Evolutionary conservation across 2,329 filamentous ascomycete species (phyloP), one percentile per base, ranked within the genome.

Genomic region (Fusarium stilboides): DNA sequence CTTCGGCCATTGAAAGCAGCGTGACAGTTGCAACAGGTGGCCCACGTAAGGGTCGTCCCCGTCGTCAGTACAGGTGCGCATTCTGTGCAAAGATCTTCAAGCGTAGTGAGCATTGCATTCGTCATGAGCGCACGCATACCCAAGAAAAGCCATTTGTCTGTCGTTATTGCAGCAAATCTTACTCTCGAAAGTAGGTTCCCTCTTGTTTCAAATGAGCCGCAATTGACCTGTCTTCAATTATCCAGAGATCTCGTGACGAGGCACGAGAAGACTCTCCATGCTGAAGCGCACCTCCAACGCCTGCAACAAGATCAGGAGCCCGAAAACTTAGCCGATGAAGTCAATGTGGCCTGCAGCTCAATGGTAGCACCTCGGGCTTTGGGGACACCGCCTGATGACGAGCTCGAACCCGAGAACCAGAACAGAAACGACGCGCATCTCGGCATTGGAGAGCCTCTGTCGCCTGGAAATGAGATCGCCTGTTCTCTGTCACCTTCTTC

Each of bases 71-170:
- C 49, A 61, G 36, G 7, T 68, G 65, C 52, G 44, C 22, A 4
- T 33, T 61, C n/a, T 68, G 65, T 31, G 34, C 33, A 26, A 69
- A 67, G 31, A 15, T 33, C 4, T 69, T 69, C 49, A 69, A 69
- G 49, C 66, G 66, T 17, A 69, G 66, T 36, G 66, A 69, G 34
- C 66, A 69, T 20, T 67, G 66, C 49, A 52, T 67, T 17, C 66
- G 66, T 37, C 66, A 69, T 57, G 66, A 66, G 47, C 66, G 62
- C 39, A 63, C 37, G 13, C 66, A 69, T 26, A 69, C 66, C 2
- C 51, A 54, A 13, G 66, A 69, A 8, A 69, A 69, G 55, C 66
- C 66, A 0, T 69, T 69, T 34, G 22, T 34, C 5, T 69, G 66
- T 52, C 62, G 62, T 17, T 69, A 63, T 24, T 69, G 66, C 19